Evolutionary conservation across 1,284 basidiomycete species (phyloP), one percentile per base, ranked within the genome.

Genomic region (Phylloporus gajari): DNA sequence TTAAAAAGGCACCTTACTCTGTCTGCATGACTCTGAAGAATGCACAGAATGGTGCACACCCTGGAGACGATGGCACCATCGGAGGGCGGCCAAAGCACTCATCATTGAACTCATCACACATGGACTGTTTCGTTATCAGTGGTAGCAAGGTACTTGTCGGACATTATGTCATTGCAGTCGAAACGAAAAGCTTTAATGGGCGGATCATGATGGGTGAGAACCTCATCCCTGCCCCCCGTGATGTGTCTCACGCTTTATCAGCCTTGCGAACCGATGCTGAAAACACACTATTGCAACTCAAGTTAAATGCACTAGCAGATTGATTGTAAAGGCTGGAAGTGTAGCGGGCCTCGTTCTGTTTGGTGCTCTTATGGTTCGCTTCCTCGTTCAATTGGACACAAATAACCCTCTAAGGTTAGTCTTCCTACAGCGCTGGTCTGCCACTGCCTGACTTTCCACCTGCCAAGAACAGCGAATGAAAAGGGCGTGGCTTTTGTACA

Each of bases 61-160:
- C 74, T 35, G 82, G 78, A 72, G 79, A 81, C 32, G 77, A 67
- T 48, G 70, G 56, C 73, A 68, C 71, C 72, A 59, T 79, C 40
- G 75, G 72, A 72, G 80, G 77, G 68, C 71, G 72, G 1, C 32
- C 62, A 27, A 73, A 68, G 17, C 75, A 74, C 21, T 69, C 81
- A 25, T 77, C 79, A 13, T 79, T 80, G 9, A 75, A 72, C 78
- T 30, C 60, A 30, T 62, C 75, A 5, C 97, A 98, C 82, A 91
- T 89, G 65, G 97, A 99, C 81, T 98, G 96, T 83, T 98, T 98
- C 84, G 82, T 99, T 73, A 88, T 99, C 77, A 96, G 94, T 46
- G 97, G 97, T n/a, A 92, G 92, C 79, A 98, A 97, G 84, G 95
- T 99, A 63, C 86, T 97, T 51, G 94, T 98, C 58, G 98, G 97